Conservation (phyloP, 2,329 filamentous ascomycete genomes). For the Fusarium oxysporum region DNA sequence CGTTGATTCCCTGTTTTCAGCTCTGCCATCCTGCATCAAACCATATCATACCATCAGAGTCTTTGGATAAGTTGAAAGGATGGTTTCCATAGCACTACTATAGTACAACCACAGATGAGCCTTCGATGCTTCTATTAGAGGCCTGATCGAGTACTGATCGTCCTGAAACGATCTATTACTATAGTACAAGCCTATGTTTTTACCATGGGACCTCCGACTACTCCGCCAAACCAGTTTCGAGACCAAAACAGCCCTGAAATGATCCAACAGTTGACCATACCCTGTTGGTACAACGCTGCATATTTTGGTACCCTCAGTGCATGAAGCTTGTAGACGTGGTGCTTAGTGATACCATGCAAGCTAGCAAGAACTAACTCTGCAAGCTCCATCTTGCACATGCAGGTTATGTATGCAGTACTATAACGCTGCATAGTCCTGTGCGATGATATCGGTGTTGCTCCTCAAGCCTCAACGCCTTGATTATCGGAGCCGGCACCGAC, state of each 20-base stretch:
- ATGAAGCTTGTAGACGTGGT: constrained; percentile 13
- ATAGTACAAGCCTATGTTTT: constrained; percentile 7
- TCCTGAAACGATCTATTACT: constrained; percentile 23
- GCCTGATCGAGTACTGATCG: constrained; percentile 23
- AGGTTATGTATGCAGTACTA: constrained; percentile 5
- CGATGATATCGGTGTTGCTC: constrained; percentile 35
- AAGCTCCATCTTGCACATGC: constrained; percentile 27
- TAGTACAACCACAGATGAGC: neutral
- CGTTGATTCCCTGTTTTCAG: neutral
- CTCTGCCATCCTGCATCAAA: neutral
- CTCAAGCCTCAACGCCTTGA: constrained; percentile 19
- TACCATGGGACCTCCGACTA: constrained; percentile 24
- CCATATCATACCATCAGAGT: neutral
- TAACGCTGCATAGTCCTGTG: constrained; percentile 25
- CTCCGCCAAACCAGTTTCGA: constrained; percentile 18
- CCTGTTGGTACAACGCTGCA: constrained; percentile 36
- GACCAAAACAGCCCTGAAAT: constrained; percentile 16
- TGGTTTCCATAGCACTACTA: neutral
- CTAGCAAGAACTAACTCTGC: constrained; percentile 9
- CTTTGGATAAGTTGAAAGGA: neutral
- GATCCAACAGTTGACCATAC: constrained; percentile 23
- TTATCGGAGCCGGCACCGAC: constrained; percentile 14
- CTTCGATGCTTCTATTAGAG: neutral
- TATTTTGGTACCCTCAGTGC: constrained; percentile 25
- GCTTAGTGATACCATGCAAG: constrained; percentile 20